These are phyloP conservation scores for Osmanthus fragrans DNA, from an alignment of 257 asterid species.

Conservation along the genomic window DNA sequence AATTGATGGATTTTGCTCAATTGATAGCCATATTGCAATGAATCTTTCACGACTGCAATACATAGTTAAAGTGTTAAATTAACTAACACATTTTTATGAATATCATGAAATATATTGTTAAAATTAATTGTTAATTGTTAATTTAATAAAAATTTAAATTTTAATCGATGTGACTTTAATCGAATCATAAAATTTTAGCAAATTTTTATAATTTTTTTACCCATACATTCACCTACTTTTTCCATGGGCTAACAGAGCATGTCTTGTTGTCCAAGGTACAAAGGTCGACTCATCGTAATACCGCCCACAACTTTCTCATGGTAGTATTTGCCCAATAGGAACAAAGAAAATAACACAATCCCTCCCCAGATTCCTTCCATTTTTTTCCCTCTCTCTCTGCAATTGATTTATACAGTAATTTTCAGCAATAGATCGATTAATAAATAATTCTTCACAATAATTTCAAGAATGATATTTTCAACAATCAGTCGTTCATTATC, in stretches of 20 bases:
- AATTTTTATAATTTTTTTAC: too few relatives aligned
- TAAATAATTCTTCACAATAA: background rate
- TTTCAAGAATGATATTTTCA: slow-evolving; percentile 51
- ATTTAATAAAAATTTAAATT: too few relatives aligned
- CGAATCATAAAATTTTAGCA: too few relatives aligned
- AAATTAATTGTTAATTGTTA: too few relatives aligned
- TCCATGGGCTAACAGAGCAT: background rate
- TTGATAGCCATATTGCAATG: too few relatives aligned
- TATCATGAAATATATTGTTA: too few relatives aligned
- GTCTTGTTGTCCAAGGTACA: background rate
- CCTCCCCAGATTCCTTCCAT: background rate
- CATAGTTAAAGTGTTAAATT: too few relatives aligned
- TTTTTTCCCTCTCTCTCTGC: background rate
- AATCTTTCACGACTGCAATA: too few relatives aligned
- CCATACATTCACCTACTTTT: background rate
- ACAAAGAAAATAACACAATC: background rate
- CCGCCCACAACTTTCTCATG: background rate
- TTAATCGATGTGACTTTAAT: too few relatives aligned
- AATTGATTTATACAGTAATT: background rate
- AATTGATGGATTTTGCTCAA: too few relatives aligned
- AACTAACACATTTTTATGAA: too few relatives aligned
- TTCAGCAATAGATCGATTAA: background rate
- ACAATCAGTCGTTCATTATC: slow-evolving; percentile 49
- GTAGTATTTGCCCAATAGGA: background rate
- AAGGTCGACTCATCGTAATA: background rate